phyloP scores from a whole-genome alignment of 164 flowering plant species.

The Houttuynia cordata region DNA sequence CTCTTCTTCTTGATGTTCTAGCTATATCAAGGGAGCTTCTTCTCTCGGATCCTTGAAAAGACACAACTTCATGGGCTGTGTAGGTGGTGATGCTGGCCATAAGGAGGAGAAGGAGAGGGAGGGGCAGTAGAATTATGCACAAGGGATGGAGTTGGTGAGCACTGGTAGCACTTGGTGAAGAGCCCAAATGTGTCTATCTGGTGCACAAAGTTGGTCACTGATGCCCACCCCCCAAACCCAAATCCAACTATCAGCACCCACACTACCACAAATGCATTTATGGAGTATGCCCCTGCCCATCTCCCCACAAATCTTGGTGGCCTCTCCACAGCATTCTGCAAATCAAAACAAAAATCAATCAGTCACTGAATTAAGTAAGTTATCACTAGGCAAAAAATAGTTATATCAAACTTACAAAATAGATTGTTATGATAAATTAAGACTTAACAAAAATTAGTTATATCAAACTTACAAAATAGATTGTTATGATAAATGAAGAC shows the following conservation, averaged over 20 bases:
- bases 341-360: background rate
- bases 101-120: slow-evolving; percentile 28
- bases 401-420: no score
- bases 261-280: slow-evolving; percentile 65
- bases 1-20: background rate
- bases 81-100: slow-evolving; percentile 8
- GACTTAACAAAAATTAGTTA: no score
- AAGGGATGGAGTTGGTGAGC: slow-evolving; percentile 37
- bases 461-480: no score
- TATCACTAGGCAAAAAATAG: no score
- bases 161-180: slow-evolving; percentile 91
- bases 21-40: no score
- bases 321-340: slow-evolving; percentile 93
- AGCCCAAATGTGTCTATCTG: slow-evolving; percentile 90
- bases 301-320: slow-evolving; percentile 70
- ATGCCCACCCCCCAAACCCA: slow-evolving; percentile 98
- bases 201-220: slow-evolving; percentile 61
- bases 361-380: no score
- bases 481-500: no score
- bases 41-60: background rate
- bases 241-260: slow-evolving; percentile 90
- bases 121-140: slow-evolving; percentile 14
- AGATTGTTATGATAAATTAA: no score
- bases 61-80: background rate
- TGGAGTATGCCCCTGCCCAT: slow-evolving; percentile 62